A percentile compares a stretch with the other conserved stretches of the same genome.
Conservation (phyloP, 148 eudicot species). For the Fagopyrum homotropicum region DNA sequence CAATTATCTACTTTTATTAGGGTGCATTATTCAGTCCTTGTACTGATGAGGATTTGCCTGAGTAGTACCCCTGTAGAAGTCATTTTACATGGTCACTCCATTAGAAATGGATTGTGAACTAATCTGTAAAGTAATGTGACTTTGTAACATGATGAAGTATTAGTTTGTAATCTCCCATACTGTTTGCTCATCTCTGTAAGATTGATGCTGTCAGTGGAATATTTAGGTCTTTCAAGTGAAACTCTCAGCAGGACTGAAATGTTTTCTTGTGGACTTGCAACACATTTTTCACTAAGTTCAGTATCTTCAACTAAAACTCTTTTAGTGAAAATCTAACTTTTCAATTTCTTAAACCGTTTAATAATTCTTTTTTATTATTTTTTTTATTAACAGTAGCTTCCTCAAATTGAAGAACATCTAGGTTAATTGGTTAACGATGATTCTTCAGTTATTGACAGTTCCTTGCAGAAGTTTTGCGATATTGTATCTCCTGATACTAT, state of each 20-base stretch:
- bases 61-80: neutral
- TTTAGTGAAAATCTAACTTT: neutral
- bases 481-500: constrained; percentile 52
- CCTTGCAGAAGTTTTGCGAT: constrained; percentile 50
- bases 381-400: constrained; percentile 50
- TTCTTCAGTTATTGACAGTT: constrained; percentile 68
- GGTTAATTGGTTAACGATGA: constrained; percentile 67
- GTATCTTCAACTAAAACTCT: constrained; percentile 33
- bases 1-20: no score
- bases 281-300: constrained; percentile 58
- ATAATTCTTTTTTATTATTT: neutral
- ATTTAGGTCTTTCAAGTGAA: constrained; percentile 72
- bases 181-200: neutral
- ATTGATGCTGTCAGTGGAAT: constrained; percentile 52
- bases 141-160: neutral
- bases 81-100: neutral
- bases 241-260: constrained; percentile 77
- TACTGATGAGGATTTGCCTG: neutral
- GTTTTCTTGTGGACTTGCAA: constrained; percentile 88
- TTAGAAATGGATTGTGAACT: neutral
- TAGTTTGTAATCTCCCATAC: neutral
- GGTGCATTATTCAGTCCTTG: no score
- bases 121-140: neutral
- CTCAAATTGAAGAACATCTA: constrained; percentile 64
- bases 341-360: constrained; percentile 4